phyloP scores from a whole-genome alignment of 169 alveolate genomes.

The Besnoitia besnoiti region DNA sequence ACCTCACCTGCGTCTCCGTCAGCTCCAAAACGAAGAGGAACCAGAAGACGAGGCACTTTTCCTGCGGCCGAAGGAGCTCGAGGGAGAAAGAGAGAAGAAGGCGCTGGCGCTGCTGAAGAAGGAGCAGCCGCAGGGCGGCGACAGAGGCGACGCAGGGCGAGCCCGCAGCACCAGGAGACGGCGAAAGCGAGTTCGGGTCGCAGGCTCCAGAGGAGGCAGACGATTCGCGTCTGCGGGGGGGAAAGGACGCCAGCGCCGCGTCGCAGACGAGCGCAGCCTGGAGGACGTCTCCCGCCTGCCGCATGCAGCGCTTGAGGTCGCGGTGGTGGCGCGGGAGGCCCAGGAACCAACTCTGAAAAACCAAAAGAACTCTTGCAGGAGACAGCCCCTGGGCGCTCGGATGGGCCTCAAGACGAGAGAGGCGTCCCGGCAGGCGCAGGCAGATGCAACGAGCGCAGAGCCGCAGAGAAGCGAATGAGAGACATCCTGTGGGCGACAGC shows the following conservation, averaged over 20 bases:
- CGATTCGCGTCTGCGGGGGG: neutral
- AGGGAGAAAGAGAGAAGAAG: neutral
- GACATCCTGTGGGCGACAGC: too few species aligned
- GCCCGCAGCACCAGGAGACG: neutral
- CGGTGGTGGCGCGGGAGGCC: neutral
- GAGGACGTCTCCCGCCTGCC: neutral
- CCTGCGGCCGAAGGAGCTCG: neutral
- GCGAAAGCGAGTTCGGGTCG: neutral
- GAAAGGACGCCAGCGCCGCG: neutral
- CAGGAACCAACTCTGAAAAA: neutral
- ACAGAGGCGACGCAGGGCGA: neutral
- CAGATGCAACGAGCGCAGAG: too few species aligned
- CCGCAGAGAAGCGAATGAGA: too few species aligned
- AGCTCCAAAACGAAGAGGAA: neutral
- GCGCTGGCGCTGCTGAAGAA: neutral
- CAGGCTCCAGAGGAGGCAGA: neutral
- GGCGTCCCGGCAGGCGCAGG: too few species aligned
- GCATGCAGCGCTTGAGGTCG: neutral
- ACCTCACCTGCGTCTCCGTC: neutral
- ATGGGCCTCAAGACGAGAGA: too few species aligned
- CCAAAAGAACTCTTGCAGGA: too few species aligned
- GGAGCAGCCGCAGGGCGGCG: neutral
- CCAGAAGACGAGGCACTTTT: neutral
- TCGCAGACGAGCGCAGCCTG: neutral
- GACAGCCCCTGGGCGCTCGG: too few species aligned